These are phyloP conservation scores for Phytophthora fragariae DNA, from an alignment of 352 stramenopile genomes.

Conservation along the genomic window DNA sequence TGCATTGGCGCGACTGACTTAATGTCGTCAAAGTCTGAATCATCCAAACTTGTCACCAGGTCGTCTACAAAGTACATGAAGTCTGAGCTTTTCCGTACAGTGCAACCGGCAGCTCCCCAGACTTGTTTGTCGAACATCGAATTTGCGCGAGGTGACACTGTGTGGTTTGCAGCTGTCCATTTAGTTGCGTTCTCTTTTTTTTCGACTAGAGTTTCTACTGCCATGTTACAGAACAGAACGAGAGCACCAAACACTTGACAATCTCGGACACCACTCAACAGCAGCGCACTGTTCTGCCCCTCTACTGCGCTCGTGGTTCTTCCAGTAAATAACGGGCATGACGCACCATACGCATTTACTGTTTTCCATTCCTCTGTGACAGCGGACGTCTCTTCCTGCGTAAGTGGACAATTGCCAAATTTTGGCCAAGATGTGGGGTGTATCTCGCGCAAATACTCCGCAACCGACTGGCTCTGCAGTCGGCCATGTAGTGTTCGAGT, in stretches of 20 bases:
- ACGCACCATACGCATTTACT: too few species aligned
- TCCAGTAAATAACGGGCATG: too few species aligned
- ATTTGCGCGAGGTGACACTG: neutral
- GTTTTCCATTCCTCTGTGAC: too few species aligned
- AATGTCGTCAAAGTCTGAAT: too few species aligned
- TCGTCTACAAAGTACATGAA: neutral
- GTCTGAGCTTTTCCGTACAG: neutral
- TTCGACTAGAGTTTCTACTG: neutral
- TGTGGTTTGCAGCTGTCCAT: neutral
- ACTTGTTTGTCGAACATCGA: slow-evolving; percentile 1
- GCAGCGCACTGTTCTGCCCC: too few species aligned
- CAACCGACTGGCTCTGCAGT: neutral
- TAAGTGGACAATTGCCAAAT: too few species aligned
- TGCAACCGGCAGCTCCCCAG: neutral
- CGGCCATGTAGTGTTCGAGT: neutral
- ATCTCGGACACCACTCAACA: too few species aligned
- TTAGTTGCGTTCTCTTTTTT: neutral
- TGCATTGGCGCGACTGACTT: too few species aligned
- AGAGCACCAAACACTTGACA: neutral
- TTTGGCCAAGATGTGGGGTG: too few species aligned
- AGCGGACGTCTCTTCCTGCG: too few species aligned
- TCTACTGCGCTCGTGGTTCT: too few species aligned
- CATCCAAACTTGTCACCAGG: neutral
- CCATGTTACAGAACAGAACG: neutral
- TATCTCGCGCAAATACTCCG: neutral